Base-by-base conservation (phyloP, 2,329 filamentous ascomycete species). In the Diaporthe humulicola region DNA sequence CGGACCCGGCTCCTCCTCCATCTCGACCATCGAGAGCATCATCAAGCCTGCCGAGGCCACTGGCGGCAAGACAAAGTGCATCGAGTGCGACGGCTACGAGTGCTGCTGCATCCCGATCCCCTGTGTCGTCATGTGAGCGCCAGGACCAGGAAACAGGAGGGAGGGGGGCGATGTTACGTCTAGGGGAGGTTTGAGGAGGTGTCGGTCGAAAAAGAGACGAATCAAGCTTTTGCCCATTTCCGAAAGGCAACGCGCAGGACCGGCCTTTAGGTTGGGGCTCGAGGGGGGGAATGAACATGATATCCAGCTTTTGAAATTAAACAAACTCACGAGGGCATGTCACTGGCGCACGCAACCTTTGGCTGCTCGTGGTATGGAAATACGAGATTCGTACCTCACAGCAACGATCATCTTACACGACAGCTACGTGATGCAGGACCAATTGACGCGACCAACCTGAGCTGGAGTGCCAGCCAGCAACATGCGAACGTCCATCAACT, bases 101-200 rank as follows among this genome's bases (percentile, higher is more conserved):
- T 90, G 88, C 80, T 90, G 88, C 80, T 90, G 88, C 79, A 88
- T 90, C 74, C 86, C 86, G 0, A 85, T 86, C 71, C 87, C 87
- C 30, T 90, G 88, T 77, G 84, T 83, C 12, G 84, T 90, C 50
- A 86, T 90, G 84, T 89, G 80, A 83, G 48, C 54, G 58, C 45
- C 6, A 33, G 30, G 50, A 19, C 4, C 1, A 6, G 28, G 28
- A n/a, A 57, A 2, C 1, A 22, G 17, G 3, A 2, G 3, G 8
- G 9, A 3, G 45, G 45, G 9, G 3, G 4, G 22, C 19, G 19
- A 50, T 12, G 33, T 52, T 19, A 17, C 14, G 12, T 60, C 19
- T 25, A 25, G 36, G 36, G 15, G 8, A 42, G 58, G 45, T 25
- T 2, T 38, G 33, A 58, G 14, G 56, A 58, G 33, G 3, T 22